These are phyloP conservation scores for Adansonia madagascariensis DNA, from an alignment of 441 rosid genomes.

Conservation along the genomic window DNA sequence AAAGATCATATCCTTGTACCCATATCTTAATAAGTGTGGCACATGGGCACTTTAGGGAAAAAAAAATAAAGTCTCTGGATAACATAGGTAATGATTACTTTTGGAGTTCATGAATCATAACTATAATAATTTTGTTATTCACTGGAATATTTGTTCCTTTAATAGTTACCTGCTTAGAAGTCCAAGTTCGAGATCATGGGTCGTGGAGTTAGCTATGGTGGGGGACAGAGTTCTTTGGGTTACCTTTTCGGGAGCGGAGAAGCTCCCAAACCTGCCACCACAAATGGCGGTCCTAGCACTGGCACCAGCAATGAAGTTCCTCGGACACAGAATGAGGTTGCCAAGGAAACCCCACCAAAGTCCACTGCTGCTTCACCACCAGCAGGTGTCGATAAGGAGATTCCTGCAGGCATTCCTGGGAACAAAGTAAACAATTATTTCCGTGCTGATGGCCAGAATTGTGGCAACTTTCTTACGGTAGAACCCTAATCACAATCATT, in stretches of 20 bases:
- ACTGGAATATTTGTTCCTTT: slow-evolving; percentile 9
- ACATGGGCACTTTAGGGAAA: neutral
- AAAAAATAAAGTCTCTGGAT: neutral
- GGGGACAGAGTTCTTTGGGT: slow-evolving; percentile 71
- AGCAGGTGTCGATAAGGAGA: slow-evolving; percentile 33
- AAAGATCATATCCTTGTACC: neutral
- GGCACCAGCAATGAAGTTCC: slow-evolving; percentile 32
- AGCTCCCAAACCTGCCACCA: slow-evolving; percentile 45
- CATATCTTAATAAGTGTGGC: neutral
- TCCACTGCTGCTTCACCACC: slow-evolving; percentile 28
- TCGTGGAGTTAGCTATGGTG: slow-evolving; percentile 69
- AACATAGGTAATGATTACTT: neutral
- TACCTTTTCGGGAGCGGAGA: slow-evolving; percentile 67
- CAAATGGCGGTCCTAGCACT: slow-evolving; percentile 12
- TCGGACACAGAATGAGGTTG: slow-evolving; percentile 30
- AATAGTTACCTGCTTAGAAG: slow-evolving; percentile 11
- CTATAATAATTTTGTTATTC: neutral
- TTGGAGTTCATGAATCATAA: neutral
- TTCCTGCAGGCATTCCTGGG: slow-evolving; percentile 59
- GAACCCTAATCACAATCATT: neutral
- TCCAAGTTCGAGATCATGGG: slow-evolving; percentile 45
- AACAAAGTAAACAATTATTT: slow-evolving; percentile 58
- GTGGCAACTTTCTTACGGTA: slow-evolving; percentile 81
- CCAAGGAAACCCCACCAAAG: slow-evolving; percentile 32
- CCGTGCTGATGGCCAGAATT: slow-evolving; percentile 77